These are phyloP conservation scores for Ampelocalamus luodianensis DNA, from an alignment of 176 grass and related monocot species.

Conservation along the genomic window DNA sequence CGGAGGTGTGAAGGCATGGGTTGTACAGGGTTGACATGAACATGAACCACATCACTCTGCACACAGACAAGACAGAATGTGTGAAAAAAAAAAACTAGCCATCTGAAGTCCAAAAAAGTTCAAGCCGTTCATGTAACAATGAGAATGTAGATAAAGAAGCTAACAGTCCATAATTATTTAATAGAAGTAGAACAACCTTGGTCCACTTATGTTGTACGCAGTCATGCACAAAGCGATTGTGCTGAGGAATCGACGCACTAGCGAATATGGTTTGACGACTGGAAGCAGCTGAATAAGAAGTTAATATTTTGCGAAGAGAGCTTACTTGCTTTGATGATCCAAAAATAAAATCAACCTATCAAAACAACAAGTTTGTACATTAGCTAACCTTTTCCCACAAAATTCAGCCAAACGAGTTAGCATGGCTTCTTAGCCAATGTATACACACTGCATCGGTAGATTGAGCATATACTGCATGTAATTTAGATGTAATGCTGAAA, in stretches of 20 bases:
- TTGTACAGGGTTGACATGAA: conserved; percentile 77
- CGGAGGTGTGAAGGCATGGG: conserved; percentile 73
- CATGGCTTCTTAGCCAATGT: neutral
- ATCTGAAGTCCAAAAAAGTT: conserved; percentile 30
- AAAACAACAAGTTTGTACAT: conserved; percentile 20
- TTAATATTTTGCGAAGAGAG: conserved; percentile 81
- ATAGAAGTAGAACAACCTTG: conserved; percentile 36
- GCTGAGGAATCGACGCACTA: conserved; percentile 95
- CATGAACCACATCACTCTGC: conserved; percentile 89
- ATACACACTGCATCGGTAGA: neutral
- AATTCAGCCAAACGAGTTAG: neutral
- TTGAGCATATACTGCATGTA: neutral
- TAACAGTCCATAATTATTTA: neutral
- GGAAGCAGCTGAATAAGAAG: conserved; percentile 69
- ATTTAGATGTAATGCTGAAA: neutral
- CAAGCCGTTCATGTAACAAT: conserved; percentile 30
- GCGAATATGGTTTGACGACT: conserved; percentile 81
- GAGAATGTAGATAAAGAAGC: conserved; percentile 20
- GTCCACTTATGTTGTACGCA: conserved; percentile 95
- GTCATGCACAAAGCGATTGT: conserved; percentile 87
- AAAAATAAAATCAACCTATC: conserved; percentile 96
- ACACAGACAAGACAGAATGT: conserved; percentile 22
- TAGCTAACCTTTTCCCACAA: neutral
- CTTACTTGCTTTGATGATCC: conserved; percentile 78
- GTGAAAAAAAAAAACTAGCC: neutral